Base-by-base conservation (phyloP, 345 rosid species). In the Gossypioides kirkii region DNA sequence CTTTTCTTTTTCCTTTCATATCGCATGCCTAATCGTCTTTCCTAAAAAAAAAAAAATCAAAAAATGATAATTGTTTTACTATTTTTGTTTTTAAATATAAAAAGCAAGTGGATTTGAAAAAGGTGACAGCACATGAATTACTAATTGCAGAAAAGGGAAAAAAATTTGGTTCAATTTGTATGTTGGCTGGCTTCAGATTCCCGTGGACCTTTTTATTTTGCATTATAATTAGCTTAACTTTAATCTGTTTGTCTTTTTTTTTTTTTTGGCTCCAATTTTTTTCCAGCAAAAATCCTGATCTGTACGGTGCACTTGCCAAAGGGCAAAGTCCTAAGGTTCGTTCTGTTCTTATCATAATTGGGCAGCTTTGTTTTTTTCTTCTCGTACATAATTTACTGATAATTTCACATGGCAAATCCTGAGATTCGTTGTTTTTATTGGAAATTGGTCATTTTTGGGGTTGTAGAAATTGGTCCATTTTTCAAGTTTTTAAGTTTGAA, bases 241-340 rank as follows among this genome's bases (percentile, higher is more conserved):
- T 26, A 55, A 54, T 54, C 59, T 49, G 0, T 10, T n/a, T 28
- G 6, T 9, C 0, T 18, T 20, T 59, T 50, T 42, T 71, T 46
- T 7, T 1, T 10, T 52, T 64, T 6, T 72, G 8, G 47, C 8
- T 23, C 25, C 62, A 11, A 23, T 11, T 12, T 83, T 25, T 83
- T 81, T 76, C 0, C 96, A 96, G 98, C 81, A 88, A 88, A 79
- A 77, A 93, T 79, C 80, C 86, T 26, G 80, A 72, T 41, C 43
- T 93, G 87, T 96, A 79, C 78, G 86, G 75, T 23, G 73, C 71
- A 58, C 98, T 95, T 36, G 88, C 90, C 14, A 90, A 81, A 79
- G 90, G 86, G 64, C 99, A 95, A 80, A 84, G 85, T 66, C 99
- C 99, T 16, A 91, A 95, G 98, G 97, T 92, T 54, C 4, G 80